Evolutionary conservation across 164 flowering plant genomes (phyloP), one percentile per base, ranked within the genome.

Genomic region (Pachysandra terminalis): DNA sequence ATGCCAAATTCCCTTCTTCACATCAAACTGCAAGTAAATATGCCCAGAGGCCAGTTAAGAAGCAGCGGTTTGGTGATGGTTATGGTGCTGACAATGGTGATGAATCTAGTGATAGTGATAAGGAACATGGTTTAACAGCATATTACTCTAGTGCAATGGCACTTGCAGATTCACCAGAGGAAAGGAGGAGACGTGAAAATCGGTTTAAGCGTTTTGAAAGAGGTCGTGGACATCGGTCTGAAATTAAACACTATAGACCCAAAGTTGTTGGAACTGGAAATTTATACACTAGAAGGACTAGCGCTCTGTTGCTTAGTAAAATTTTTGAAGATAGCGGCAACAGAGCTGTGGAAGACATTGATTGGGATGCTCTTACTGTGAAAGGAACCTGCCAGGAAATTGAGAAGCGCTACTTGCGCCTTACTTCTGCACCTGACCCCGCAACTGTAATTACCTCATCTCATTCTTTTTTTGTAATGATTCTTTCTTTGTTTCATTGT

Each of bases 351-450:
- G 99, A 95, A 80, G 98, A 95, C 79, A 90, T 95, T 71, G 97
- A 95, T 66, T 95, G 98, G 99, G 96, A 95, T 83, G 78, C 98
- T 6, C 86, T 95, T 59, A 92, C 98, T 74, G 89, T 95, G 16
- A 95, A 85, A 76, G 99, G 99, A 55, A 92, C 97, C 60, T 90
- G 91, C 83, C 99, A 90, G 81, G 99, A 92, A 79, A 85, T 92
- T 70, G 98, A 95, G 81, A 95, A 95, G 74, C 94, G 97, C 70
- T 95, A 95, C 74, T 72, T 95, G 81, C 98, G 99, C 26, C 96
- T 95, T 66, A 95, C 99, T 71, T 89, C 98, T 82, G 98, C 98
- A 55, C 99, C 99, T 71, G 99, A 92, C 80, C 99, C 98, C 37
- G 73, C 91, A 67, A 82, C 94, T 68, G 99, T 95, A 87, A 82